Base-by-base conservation (phyloP, 768 basidiomycete genomes). In the Crassisporium funariophilum region DNA sequence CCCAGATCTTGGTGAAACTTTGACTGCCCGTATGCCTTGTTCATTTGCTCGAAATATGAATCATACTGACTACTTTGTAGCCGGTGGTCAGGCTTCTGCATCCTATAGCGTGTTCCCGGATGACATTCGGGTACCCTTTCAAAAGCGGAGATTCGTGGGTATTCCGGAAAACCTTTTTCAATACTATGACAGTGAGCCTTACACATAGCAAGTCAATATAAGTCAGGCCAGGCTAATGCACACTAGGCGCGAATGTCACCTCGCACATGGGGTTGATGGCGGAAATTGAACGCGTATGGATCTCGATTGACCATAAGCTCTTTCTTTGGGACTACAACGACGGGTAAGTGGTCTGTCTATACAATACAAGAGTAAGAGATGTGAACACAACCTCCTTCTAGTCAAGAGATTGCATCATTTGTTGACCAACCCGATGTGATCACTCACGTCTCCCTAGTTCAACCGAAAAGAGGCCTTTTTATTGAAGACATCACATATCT, bases 261-360 rank as follows among this genome's bases (percentile, higher is more conserved):
- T 83, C 88, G 13, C 85, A 89, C 59, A 88, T 97, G 87, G 95
- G 95, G 8, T 68, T 99, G 43, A 79, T 98, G 62, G 85, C 93
- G 19, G 90, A 95, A 57, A 90, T 98, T 51, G 92, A 95, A 56
- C 81, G 93, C 36, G 94, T 89, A 0, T 99, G 94, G 93, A 88
- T 98, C 53, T 88, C 91, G 8, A 88, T 95, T 47, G 93, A 98
- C 69, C 85, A 94, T 65, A 91, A 91, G 57, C 74, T 99, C 24
- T 91, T 97, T 59, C 72, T 99, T 17, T 98, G 97, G 97, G 93
- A 99, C 66, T 99, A 97, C 64, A 72, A 84, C 25, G 90, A 95
- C 56, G 91, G 93, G 95, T 95, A 55, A 46, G 87, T 73, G 33
- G 19, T 12, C 36, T 41, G 21, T 34, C 49, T 27, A 27, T 9